These are phyloP conservation scores for Clathrospora elynae DNA, from an alignment of 2,329 filamentous ascomycete species.

Conservation along the genomic window DNA sequence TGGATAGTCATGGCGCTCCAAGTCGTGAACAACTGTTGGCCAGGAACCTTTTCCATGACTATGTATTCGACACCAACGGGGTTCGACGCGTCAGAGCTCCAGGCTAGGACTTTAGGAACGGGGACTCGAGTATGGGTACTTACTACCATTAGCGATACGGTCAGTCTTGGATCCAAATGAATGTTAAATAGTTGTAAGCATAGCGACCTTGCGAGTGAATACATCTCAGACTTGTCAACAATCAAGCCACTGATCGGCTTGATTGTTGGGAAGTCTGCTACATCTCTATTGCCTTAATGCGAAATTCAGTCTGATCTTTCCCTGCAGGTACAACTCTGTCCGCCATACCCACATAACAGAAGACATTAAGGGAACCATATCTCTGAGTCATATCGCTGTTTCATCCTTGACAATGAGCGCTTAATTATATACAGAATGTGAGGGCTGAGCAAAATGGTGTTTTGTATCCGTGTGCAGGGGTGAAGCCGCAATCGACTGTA, in stretches of 20 bases:
- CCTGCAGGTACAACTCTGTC: constrained; percentile 40
- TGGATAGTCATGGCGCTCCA: constrained; percentile 38
- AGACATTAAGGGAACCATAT: constrained; percentile 41
- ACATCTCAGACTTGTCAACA: neutral
- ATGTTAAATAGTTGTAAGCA: constrained; percentile 26
- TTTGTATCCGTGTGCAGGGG: neutral
- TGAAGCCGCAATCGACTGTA: too few species aligned
- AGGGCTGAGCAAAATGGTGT: neutral
- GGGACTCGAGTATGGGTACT: constrained; percentile 24
- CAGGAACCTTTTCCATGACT: constrained; percentile 41
- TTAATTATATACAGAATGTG: neutral
- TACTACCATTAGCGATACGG: constrained; percentile 10
- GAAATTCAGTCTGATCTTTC: constrained; percentile 20
- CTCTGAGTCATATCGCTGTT: constrained; percentile 9
- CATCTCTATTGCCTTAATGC: constrained; percentile 3
- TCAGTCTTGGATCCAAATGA: constrained; percentile 4
- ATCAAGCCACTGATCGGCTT: neutral
- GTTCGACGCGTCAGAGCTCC: constrained; percentile 33
- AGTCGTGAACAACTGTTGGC: constrained; percentile 32
- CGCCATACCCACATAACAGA: constrained; percentile 39
- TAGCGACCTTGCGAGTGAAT: constrained; percentile 43
- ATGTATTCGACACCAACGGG: constrained; percentile 45
- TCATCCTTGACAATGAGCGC: constrained; percentile 1
- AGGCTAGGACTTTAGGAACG: constrained; percentile 37
- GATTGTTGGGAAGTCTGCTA: too few species aligned